These are phyloP conservation scores for Nemophila menziesii DNA, from an alignment of 257 asterid genomes.

Conservation along the genomic window DNA sequence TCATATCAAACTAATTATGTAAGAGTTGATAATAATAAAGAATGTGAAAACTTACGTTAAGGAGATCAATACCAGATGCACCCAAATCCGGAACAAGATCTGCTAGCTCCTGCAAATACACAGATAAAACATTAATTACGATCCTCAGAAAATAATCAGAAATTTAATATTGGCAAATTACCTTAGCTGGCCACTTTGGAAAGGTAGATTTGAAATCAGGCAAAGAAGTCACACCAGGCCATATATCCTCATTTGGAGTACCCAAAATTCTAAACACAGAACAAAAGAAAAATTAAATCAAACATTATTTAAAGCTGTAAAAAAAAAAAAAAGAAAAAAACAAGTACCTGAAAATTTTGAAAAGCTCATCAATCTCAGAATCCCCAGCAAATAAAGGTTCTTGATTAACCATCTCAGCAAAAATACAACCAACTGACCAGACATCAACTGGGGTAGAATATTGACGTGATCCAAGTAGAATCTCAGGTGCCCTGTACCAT, in stretches of 20 bases:
- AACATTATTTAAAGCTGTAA: no score
- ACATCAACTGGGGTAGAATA: conserved; percentile 94
- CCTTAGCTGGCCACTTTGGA: conserved; percentile 85
- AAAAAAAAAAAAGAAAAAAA: conserved; percentile 5
- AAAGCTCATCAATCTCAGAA: conserved; percentile 90
- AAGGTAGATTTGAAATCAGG: conserved; percentile 81
- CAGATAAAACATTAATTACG: no score
- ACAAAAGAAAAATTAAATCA: conserved; percentile 6
- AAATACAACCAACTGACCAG: conserved; percentile 96
- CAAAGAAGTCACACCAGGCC: conserved; percentile 94
- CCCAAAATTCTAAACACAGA: conserved; percentile 58
- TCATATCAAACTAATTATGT: no score
- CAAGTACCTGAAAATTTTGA: conserved; percentile 66
- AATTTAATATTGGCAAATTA: conserved; percentile 9
- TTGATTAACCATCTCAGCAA: conserved; percentile 86
- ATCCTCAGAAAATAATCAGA: no score
- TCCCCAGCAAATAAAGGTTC: conserved; percentile 78
- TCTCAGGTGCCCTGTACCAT: conserved; percentile 98
- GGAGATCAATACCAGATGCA: conserved; percentile 71
- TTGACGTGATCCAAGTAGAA: conserved; percentile 86
- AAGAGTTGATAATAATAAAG: not conserved
- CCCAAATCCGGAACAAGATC: conserved; percentile 64
- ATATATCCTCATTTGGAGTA: conserved; percentile 86
- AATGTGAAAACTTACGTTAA: conserved; percentile 43
- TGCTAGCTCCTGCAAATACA: conserved; percentile 68